Evolutionary conservation across 805 yeast genomes (phyloP).

Genomic region (Candida anglica): DNA sequence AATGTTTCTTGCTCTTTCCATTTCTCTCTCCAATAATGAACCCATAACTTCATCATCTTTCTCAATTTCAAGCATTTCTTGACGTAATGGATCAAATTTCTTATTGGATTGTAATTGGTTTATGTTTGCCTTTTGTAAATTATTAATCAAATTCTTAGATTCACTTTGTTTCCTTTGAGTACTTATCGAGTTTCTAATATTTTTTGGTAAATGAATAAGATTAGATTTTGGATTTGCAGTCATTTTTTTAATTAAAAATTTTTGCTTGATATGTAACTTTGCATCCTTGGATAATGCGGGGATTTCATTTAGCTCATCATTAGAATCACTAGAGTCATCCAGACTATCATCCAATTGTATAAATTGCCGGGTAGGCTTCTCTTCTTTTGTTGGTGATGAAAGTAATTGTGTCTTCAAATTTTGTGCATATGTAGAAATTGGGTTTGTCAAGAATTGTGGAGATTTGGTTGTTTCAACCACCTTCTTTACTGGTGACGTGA

Average conservation of each 20-base stretch:
- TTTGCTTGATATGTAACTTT: conserved; percentile 26
- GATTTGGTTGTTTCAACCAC: neutral
- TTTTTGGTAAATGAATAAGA: conserved; percentile 8
- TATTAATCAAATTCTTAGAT: conserved; percentile 25
- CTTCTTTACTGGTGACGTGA: conserved; percentile 24
- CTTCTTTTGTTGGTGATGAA: conserved; percentile 21
- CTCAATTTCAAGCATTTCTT: conserved; percentile 31
- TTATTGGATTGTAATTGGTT: conserved; percentile 34
- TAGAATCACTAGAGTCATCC: conserved; percentile 18
- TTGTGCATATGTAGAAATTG: conserved; percentile 33
- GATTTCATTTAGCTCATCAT: conserved; percentile 12
- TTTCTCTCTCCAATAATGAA: conserved; percentile 45
- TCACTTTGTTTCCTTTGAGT: conserved; percentile 5
- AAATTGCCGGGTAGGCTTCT: conserved; percentile 4
- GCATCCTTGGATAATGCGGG: conserved; percentile 32
- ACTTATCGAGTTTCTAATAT: conserved; percentile 8
- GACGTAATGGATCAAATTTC: conserved; percentile 20
- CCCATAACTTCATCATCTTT: conserved; percentile 43
- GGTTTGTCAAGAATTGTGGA: conserved; percentile 14
- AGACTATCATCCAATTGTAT: conserved; percentile 20
- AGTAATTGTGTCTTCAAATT: conserved; percentile 21
- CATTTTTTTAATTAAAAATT: conserved; percentile 21
- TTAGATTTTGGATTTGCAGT: conserved; percentile 5
- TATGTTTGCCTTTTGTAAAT: conserved; percentile 41
- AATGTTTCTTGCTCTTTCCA: conserved; percentile 43